Evolutionary conservation across 345 rosid genomes (phyloP).

Genomic region (Geranium rotundifolium): DNA sequence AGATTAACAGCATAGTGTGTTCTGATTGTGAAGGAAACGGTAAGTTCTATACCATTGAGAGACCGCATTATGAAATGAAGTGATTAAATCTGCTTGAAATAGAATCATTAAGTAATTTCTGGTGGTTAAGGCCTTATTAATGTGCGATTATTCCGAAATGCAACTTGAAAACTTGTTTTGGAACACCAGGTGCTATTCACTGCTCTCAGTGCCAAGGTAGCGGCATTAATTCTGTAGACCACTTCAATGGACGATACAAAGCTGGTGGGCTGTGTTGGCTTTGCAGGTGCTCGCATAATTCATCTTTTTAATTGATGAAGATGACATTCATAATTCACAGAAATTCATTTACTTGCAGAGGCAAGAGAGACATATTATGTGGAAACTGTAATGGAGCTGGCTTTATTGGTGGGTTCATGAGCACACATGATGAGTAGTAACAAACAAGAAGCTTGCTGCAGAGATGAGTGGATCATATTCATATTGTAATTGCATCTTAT

Average conservation of each 20-base stretch:
- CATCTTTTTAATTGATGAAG: neutral
- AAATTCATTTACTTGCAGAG: conserved; percentile 33
- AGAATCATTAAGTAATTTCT: too few relatives aligned
- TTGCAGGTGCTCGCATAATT: neutral
- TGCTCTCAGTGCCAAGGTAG: conserved; percentile 75
- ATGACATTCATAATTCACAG: too few relatives aligned
- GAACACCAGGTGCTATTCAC: neutral
- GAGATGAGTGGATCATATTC: too few relatives aligned
- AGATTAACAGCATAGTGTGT: neutral
- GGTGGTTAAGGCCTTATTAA: too few relatives aligned
- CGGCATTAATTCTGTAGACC: conserved; percentile 78
- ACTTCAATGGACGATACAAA: conserved; percentile 91
- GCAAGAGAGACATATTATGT: conserved; percentile 69
- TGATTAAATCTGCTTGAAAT: too few relatives aligned
- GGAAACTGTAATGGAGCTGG: conserved; percentile 95
- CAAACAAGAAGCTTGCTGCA: neutral
- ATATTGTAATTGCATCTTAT: too few relatives aligned
- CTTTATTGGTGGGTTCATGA: conserved; percentile 87
- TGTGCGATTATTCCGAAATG: too few relatives aligned
- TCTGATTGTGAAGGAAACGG: neutral
- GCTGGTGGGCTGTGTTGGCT: conserved; percentile 88
- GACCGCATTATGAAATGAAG: too few relatives aligned
- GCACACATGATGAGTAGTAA: conserved; percentile 47
- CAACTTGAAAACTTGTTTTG: too few relatives aligned
- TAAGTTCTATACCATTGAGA: too few relatives aligned